Evolutionary conservation across 495 filamentous ascomycete species (phyloP), one percentile per base, ranked within the genome.

Genomic region (Lasiosphaeriaceae sp.): DNA sequence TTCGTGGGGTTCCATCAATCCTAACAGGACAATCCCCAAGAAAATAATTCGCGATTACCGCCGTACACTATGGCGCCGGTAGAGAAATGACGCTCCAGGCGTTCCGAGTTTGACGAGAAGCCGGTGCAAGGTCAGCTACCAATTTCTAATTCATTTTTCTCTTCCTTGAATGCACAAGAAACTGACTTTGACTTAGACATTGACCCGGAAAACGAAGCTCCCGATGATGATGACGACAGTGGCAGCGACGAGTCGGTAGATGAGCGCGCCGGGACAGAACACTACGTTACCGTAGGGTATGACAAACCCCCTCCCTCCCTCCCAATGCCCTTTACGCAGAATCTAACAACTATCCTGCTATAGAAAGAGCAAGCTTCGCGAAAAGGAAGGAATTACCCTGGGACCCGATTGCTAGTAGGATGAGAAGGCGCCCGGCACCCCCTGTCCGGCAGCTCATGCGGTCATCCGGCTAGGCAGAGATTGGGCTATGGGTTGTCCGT

Each of bases 301-400:
- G 65, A 56, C 39, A 17, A 43, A 11, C 5, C 39, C 14, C 5
- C 16, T n/a, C n/a, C 23, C 19, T 55, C 20, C n/a, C 56, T 43
- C 46, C 47, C 60, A 57, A 62, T 41, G 12, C 57, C 31, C 12
- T 17, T 5, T n/a, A n/a, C 22, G 5, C 39, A 43, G 14, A 17
- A 17, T 4, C 3, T 17, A 43, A 17, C n/a, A 43, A 17, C 39
- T 43, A n/a, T 12, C 16, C 12, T 39, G 8, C n/a, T 49, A n/a
- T 62, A 92, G 90, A 17, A 93, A 93, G 78, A 92, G 86, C 71
- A 92, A 88, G 67, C 80, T 97, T 45, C 85, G 90, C 55, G 89
- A 92, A 67, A 79, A 80, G 53, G 84, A 90, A 12, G 75, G 74
- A 23, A 74, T 78, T 50, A 69, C 70, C 19, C 80, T 90, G 0